Evolutionary conservation across 768 basidiomycete species (phyloP).

Genomic region (Boletus rubroflammeus): DNA sequence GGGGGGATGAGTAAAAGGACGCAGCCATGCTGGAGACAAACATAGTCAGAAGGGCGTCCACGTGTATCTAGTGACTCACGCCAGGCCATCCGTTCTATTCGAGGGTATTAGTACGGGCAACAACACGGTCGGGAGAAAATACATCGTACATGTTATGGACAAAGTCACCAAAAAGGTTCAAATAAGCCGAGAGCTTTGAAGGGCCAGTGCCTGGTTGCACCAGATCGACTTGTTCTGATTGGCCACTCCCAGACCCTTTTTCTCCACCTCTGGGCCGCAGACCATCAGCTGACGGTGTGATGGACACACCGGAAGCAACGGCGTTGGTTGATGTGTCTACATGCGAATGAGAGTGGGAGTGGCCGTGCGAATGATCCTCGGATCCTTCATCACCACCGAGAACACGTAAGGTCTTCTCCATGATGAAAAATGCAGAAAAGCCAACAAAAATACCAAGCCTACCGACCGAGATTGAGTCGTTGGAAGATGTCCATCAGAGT

Average conservation of each 20-base stretch:
- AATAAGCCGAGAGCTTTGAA: constrained; percentile 85
- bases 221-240: constrained; percentile 24
- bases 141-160: constrained; percentile 80
- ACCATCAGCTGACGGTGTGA: constrained; percentile 40
- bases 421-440: constrained; percentile 87
- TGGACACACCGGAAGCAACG: constrained; percentile 47
- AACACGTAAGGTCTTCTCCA: constrained; percentile 88
- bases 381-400: constrained; percentile 57
- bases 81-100: constrained; percentile 84
- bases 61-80: constrained; percentile 47
- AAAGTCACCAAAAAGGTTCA: constrained; percentile 91
- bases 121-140: constrained; percentile 11
- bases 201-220: constrained; percentile 43
- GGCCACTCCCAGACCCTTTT: constrained; percentile 15
- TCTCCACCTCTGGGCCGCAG: constrained; percentile 46
- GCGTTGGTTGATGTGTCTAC: constrained; percentile 29
- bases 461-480: constrained; percentile 8
- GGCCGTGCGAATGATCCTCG: constrained; percentile 46
- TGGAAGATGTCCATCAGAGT: constrained; percentile 1
- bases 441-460: constrained; percentile 82
- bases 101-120: constrained; percentile 14
- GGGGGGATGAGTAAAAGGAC: constrained; percentile 93
- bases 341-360: constrained; percentile 58
- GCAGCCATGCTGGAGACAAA: constrained; percentile 71
- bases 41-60: background rate